Evolutionary conservation across 495 filamentous ascomycete genomes (phyloP).

Genomic region (Penicillium bovifimosum): DNA sequence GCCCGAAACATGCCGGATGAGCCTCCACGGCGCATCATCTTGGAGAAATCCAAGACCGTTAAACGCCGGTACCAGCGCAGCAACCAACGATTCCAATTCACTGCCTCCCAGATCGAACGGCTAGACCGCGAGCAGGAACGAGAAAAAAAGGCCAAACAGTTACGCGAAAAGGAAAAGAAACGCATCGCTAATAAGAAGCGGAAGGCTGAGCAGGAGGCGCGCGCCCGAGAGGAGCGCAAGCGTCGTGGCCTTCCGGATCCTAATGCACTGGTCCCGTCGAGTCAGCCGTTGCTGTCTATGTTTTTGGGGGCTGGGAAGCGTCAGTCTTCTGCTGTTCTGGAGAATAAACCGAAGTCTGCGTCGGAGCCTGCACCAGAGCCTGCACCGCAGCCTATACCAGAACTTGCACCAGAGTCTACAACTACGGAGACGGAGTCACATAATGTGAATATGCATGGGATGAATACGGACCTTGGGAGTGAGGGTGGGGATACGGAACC

Average conservation of each 20-base stretch:
- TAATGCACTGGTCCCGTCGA: conserved; percentile 38
- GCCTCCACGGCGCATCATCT: conserved; percentile 33
- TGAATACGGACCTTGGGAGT: conserved; percentile 10
- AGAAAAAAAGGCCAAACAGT: conserved; percentile 34
- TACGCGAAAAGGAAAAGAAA: conserved; percentile 39
- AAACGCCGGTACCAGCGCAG: conserved; percentile 45
- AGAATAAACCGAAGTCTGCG: too few species aligned
- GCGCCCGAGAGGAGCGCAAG: conserved; percentile 38
- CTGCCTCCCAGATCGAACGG: conserved; percentile 35
- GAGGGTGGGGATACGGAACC: conserved; percentile 18
- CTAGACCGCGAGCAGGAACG: conserved; percentile 44
- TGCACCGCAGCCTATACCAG: too few species aligned
- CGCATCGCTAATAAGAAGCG: conserved; percentile 40
- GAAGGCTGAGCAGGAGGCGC: conserved; percentile 40
- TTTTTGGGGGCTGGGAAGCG: conserved; percentile 30
- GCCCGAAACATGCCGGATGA: conserved; percentile 33
- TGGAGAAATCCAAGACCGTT: conserved; percentile 43
- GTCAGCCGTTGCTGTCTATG: conserved; percentile 42
- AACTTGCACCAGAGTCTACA: not conserved
- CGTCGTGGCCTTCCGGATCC: conserved; percentile 42
- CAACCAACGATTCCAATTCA: conserved; percentile 39
- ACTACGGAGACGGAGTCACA: conserved; percentile 5
- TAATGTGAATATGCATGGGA: not conserved
- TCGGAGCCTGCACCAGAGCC: not conserved
- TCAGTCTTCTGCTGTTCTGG: not conserved